Conservation (phyloP, 495 filamentous ascomycete genomes). For the Penicillium canescens region DNA sequence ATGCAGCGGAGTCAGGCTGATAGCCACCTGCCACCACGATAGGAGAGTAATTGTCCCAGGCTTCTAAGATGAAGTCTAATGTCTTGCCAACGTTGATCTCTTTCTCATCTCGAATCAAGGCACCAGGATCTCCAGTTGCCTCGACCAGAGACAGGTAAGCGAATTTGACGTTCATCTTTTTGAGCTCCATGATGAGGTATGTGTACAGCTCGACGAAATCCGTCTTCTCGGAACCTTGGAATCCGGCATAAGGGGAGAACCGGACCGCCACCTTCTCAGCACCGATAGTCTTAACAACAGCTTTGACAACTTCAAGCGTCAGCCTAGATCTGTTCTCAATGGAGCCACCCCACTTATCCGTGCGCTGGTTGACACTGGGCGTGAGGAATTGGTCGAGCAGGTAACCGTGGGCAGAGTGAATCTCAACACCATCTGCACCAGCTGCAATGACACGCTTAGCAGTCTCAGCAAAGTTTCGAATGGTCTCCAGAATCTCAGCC, state of each 20-base stretch:
- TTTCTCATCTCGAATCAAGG: no score
- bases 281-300: conserved; percentile 11
- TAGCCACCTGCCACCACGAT: conserved; percentile 62
- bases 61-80: conserved; percentile 29
- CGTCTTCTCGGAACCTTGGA: conserved; percentile 8
- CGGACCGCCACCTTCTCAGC: conserved; percentile 30
- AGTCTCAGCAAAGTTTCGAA: no score
- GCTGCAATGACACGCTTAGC: no score
- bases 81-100: conserved; percentile 2
- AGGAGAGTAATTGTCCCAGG: conserved; percentile 44
- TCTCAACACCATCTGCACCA: no score
- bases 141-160: conserved; percentile 11
- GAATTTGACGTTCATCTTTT: conserved; percentile 9
- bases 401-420: no score
- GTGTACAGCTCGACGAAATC: conserved; percentile 8
- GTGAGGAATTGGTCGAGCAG: no score
- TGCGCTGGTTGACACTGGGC: no score
- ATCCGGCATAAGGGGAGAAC: conserved; percentile 36
- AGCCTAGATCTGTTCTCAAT: no score
- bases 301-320: conserved; percentile 36
- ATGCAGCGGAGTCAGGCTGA: conserved; percentile 45
- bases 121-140: no score
- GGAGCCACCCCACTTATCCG: no score
- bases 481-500: no score
- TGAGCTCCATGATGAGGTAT: conserved; percentile 6